These are phyloP conservation scores for Cercospora sp. DNA, from an alignment of 2,329 filamentous ascomycete species.

Conservation along the genomic window DNA sequence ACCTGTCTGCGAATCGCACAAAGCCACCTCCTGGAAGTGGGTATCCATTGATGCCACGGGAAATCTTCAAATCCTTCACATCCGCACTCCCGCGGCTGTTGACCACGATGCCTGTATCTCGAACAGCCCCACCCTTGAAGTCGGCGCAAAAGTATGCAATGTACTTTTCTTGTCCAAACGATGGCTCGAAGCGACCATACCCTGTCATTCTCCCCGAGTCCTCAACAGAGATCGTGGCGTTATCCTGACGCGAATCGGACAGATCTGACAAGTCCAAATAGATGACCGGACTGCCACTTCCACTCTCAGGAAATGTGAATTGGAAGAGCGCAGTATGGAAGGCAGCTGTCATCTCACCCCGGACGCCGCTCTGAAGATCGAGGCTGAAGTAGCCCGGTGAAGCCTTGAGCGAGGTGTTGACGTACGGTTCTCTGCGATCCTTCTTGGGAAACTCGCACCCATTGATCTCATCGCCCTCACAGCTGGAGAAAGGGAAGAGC, in stretches of 20 bases:
- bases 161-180: constrained; percentile 62
- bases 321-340: constrained; percentile 60
- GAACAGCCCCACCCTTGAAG: constrained; percentile 54
- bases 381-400: constrained; percentile 61
- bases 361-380: constrained; percentile 55
- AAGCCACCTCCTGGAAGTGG: constrained; percentile 44
- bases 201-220: constrained; percentile 57
- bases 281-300: constrained; percentile 52
- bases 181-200: constrained; percentile 59
- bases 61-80: constrained; percentile 41
- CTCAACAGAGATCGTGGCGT: constrained; percentile 56
- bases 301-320: constrained; percentile 53
- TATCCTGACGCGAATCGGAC: constrained; percentile 54
- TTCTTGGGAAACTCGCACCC: constrained; percentile 56
- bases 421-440: constrained; percentile 51
- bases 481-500: constrained; percentile 65
- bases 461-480: constrained; percentile 61
- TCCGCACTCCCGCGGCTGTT: constrained; percentile 52
- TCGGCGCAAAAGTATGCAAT: constrained; percentile 61
- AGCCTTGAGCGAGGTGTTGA: constrained; percentile 53
- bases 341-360: constrained; percentile 61
- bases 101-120: constrained; percentile 51
- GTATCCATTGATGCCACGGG: constrained; percentile 42
- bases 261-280: constrained; percentile 62
- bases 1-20: constrained; percentile 48